phyloP scores from a whole-genome alignment of 768 basidiomycete genomes.

The Russula abietina region DNA sequence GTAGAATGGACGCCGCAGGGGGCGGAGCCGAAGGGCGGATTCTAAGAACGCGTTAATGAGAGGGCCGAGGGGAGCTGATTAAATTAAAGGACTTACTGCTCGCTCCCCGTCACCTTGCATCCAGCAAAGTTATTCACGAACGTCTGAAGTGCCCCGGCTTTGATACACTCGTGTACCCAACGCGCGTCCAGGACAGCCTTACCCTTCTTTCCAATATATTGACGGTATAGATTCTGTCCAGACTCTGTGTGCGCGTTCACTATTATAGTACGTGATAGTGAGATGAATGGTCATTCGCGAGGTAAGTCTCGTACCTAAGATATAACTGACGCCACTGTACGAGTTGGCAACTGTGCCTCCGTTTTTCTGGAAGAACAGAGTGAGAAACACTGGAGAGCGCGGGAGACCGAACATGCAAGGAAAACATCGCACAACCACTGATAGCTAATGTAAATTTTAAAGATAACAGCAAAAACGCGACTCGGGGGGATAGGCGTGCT shows the following conservation, averaged over 20 bases:
- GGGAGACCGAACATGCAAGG: neutral
- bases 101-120: conserved; percentile 72
- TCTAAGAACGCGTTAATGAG: neutral
- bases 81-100: conserved; percentile 44
- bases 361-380: conserved; percentile 48
- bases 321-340: conserved; percentile 74
- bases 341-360: conserved; percentile 68
- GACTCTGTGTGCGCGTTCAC: conserved; percentile 75
- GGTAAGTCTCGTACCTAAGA: conserved; percentile 52
- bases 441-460: neutral
- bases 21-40: conserved; percentile 10
- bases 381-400: neutral
- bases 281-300: neutral
- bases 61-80: conserved; percentile 21
- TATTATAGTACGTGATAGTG: conserved; percentile 28
- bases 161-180: conserved; percentile 77
- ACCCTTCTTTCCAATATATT: conserved; percentile 72
- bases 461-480: neutral
- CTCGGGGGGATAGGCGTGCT: neutral
- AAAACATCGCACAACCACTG: neutral
- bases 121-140: conserved; percentile 74
- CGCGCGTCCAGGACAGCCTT: conserved; percentile 68
- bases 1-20: conserved; percentile 16
- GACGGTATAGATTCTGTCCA: conserved; percentile 75
- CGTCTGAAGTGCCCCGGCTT: conserved; percentile 60